phyloP scores from a whole-genome alignment of 2,329 filamentous ascomycete genomes.

The Immersiporthe knoxdaviesiana region DNA sequence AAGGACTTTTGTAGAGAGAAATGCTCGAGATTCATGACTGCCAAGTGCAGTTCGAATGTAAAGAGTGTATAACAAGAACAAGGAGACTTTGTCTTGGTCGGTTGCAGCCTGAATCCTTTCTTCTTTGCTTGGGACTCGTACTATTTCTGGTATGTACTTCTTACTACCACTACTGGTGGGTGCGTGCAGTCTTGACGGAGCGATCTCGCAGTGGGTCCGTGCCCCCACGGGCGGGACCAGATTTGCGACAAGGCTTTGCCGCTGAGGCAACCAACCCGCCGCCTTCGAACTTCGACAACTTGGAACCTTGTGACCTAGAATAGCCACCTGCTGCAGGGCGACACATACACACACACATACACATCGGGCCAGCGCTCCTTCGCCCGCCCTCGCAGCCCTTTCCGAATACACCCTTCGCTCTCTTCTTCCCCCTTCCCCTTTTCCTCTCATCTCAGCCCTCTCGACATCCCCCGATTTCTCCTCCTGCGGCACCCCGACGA shows the following conservation, averaged over 20 bases:
- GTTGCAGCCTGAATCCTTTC: neutral
- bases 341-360: constrained; percentile 4
- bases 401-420: neutral
- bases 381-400: constrained; percentile 19
- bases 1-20: too few species aligned
- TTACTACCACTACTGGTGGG: neutral
- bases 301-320: constrained; percentile 19
- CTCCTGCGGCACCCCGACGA: neutral
- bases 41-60: too few species aligned
- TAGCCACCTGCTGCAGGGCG: constrained; percentile 13
- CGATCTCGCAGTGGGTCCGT: constrained; percentile 11
- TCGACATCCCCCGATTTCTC: neutral
- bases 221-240: neutral
- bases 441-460: neutral
- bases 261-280: constrained; percentile 25
- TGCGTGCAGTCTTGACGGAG: neutral
- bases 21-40: too few species aligned
- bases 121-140: neutral
- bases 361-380: constrained; percentile 19
- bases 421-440: neutral
- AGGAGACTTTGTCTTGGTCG: neutral
- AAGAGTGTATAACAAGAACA: neutral
- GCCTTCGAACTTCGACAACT: constrained; percentile 25
- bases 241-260: constrained; percentile 28
- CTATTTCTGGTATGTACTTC: neutral